A percentile compares a stretch with the other conserved stretches of the same genome.
These are phyloP conservation scores for Agapanthus africanus DNA, from an alignment of 106 monocot genomes.

Conservation along the genomic window DNA sequence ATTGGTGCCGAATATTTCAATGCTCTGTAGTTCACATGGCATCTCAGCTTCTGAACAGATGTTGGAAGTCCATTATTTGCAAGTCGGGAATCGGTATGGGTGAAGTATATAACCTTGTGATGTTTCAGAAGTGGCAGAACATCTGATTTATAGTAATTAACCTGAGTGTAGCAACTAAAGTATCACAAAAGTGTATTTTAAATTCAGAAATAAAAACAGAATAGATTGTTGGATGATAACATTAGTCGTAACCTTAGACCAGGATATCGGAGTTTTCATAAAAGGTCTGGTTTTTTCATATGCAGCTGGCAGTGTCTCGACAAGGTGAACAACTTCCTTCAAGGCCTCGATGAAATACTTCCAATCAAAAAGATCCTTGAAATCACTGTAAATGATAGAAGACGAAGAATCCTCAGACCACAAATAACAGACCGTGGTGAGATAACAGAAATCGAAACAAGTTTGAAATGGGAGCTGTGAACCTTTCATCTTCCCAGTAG, in stretches of 20 bases:
- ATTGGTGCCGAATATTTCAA: slow-evolving; percentile 70
- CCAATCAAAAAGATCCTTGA: slow-evolving; percentile 99
- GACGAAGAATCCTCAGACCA: not conserved
- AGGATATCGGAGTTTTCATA: slow-evolving; percentile 77
- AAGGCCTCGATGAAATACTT: slow-evolving; percentile 82
- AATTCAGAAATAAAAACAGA: slow-evolving; percentile 5
- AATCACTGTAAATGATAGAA: slow-evolving; percentile 40
- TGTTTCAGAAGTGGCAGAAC: slow-evolving; percentile 74
- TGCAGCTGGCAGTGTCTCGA: slow-evolving; percentile 54
- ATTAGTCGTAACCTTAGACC: slow-evolving; percentile 71
- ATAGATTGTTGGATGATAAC: not conserved
- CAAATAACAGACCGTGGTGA: not conserved
- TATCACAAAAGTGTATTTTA: not conserved
- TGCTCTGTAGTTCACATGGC: slow-evolving; percentile 81
- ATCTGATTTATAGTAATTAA: slow-evolving; percentile 75
- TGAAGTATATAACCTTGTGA: slow-evolving; percentile 86
- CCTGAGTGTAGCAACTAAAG: slow-evolving; percentile 34
- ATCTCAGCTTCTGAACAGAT: slow-evolving; percentile 88
- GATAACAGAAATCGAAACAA: not conserved
- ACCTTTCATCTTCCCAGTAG: slow-evolving; percentile 97
- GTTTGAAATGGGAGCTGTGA: not conserved
- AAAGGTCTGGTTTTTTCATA: slow-evolving; percentile 50
- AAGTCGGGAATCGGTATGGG: slow-evolving; percentile 90
- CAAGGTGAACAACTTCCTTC: slow-evolving; percentile 75
- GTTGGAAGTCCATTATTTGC: slow-evolving; percentile 88